A percentile compares a stretch with the other conserved stretches of the same genome.
Conservation (phyloP, 495 filamentous ascomycete genomes). For the Penicillium mononematosum region DNA sequence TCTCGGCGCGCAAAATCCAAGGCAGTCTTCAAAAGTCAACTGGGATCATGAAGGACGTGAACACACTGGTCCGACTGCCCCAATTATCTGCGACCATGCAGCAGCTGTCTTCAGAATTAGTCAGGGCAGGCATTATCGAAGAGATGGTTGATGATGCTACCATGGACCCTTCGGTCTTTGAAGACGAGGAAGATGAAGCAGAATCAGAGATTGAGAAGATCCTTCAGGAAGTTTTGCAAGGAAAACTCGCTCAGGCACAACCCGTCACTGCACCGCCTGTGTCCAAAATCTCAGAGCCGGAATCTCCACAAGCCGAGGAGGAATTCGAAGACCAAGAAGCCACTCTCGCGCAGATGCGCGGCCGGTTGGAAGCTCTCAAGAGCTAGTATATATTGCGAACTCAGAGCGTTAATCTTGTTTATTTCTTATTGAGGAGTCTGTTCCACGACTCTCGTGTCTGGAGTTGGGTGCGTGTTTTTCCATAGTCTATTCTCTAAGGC, state of each 20-base stretch:
- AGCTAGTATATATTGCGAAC: constrained; percentile 53
- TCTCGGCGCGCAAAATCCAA: constrained; percentile 93
- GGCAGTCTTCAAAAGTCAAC: constrained; percentile 83
- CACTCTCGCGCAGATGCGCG: constrained; percentile 90
- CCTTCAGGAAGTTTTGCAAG: constrained; percentile 82
- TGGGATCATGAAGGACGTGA: constrained; percentile 96
- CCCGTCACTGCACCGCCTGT: constrained; percentile 50
- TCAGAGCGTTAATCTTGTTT: background rate
- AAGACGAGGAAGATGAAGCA: constrained; percentile 85
- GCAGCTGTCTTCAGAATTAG: constrained; percentile 81
- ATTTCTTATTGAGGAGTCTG: background rate
- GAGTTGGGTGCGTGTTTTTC: constrained; percentile 20
- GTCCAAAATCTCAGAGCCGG: constrained; percentile 47
- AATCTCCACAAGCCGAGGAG: constrained; percentile 40
- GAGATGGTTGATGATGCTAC: constrained; percentile 90
- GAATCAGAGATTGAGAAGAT: constrained; percentile 92
- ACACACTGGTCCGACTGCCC: constrained; percentile 77
- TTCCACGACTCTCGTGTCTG: constrained; percentile 1
- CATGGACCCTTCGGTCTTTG: constrained; percentile 66
- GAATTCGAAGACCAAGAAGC: constrained; percentile 83
- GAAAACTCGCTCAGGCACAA: constrained; percentile 69
- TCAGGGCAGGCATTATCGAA: constrained; percentile 95
- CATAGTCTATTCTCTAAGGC: constrained; percentile 19
- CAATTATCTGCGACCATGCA: constrained; percentile 88
- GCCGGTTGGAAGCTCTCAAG: constrained; percentile 84